These are phyloP conservation scores for Rhizopogon vesiculosus DNA, from an alignment of 768 basidiomycete genomes.

Conservation along the genomic window DNA sequence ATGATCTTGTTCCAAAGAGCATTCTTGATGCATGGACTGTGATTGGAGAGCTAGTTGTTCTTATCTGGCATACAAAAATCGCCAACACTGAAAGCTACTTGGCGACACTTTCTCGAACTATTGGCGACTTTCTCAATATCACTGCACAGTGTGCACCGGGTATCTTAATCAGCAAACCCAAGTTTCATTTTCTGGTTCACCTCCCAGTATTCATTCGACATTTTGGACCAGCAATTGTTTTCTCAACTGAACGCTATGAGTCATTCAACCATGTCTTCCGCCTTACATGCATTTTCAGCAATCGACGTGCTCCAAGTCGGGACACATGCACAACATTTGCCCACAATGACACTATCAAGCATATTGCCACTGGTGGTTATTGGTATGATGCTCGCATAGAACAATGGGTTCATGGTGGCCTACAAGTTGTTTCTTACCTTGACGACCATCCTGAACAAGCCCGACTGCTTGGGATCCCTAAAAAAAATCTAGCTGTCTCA, in stretches of 20 bases:
- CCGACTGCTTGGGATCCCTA: slow-evolving; percentile 1
- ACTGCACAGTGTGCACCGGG: slow-evolving; percentile 13
- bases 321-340: slow-evolving; percentile 24
- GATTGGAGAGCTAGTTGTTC: slow-evolving; percentile 6
- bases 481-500: not conserved
- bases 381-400: slow-evolving; percentile 10
- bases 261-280: slow-evolving; percentile 36
- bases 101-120: slow-evolving; percentile 11
- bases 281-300: slow-evolving; percentile 27
- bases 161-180: slow-evolving; percentile 17
- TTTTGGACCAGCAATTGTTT: slow-evolving; percentile 29
- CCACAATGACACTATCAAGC: slow-evolving; percentile 8
- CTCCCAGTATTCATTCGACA: slow-evolving; percentile 19
- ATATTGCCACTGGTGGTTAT: slow-evolving; percentile 7
- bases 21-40: slow-evolving; percentile 8
- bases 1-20: slow-evolving; percentile 12
- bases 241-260: slow-evolving; percentile 35
- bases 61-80: slow-evolving; percentile 28
- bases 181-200: slow-evolving; percentile 23
- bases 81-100: slow-evolving; percentile 16
- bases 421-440: not conserved
- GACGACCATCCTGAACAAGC: not conserved
- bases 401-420: slow-evolving; percentile 3
- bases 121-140: slow-evolving; percentile 13
- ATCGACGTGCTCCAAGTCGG: slow-evolving; percentile 32